phyloP scores from a whole-genome alignment of 176 grass and related monocot genomes.

The Phyllostachys edulis region DNA sequence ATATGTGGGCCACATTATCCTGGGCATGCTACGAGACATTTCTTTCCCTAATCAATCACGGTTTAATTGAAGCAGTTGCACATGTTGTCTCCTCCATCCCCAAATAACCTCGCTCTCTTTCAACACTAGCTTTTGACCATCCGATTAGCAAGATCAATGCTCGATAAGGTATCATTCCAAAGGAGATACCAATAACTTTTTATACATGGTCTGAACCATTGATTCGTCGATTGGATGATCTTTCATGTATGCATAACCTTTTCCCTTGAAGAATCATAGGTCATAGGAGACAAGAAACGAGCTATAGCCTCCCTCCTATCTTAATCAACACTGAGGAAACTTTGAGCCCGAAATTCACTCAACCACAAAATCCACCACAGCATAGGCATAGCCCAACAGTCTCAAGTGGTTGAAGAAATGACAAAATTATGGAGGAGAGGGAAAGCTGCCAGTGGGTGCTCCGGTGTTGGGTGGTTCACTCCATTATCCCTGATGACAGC shows the following conservation, averaged over 20 bases:
- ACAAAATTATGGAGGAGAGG: conserved; percentile 8
- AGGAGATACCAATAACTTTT: too few relatives aligned
- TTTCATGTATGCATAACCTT: too few relatives aligned
- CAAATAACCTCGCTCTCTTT: not conserved
- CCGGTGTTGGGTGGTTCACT: conserved; percentile 33
- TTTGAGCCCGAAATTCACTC: too few relatives aligned
- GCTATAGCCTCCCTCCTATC: too few relatives aligned
- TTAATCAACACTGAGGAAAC: too few relatives aligned
- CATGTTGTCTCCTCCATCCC: not conserved
- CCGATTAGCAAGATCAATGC: not conserved
- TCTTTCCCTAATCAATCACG: not conserved
- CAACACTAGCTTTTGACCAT: not conserved
- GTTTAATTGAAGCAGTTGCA: not conserved
- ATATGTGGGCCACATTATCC: not conserved
- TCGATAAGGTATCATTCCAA: not conserved
- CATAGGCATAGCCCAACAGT: too few relatives aligned
- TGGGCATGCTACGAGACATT: not conserved
- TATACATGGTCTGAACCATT: too few relatives aligned
- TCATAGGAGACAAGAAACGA: too few relatives aligned
- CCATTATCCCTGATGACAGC: conserved; percentile 41
- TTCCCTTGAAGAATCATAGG: too few relatives aligned
- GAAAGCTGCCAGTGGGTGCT: conserved; percentile 36
- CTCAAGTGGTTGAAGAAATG: too few relatives aligned
- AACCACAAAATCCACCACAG: too few relatives aligned
- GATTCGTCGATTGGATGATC: too few relatives aligned